Conservation (phyloP, 2,329 filamentous ascomycete genomes). For the Leptosphaerulina australis region DNA sequence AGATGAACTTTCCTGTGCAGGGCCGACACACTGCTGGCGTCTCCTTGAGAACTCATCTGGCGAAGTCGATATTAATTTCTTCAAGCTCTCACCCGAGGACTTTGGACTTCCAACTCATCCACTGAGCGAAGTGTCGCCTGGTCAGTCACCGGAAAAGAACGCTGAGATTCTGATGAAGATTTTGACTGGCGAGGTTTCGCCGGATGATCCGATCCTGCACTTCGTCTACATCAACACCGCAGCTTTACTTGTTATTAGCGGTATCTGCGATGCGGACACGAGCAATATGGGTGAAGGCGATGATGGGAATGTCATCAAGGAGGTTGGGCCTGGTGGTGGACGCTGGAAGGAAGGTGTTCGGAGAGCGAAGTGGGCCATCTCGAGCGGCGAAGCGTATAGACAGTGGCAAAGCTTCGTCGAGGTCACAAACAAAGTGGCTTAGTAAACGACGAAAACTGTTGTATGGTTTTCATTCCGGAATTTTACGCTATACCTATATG, state of each 20-base stretch:
- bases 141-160: constrained; percentile 85
- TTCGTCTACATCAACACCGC: constrained; percentile 96
- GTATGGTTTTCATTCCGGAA: no score
- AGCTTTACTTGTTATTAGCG: constrained; percentile 82
- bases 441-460: no score
- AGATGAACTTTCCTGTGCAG: constrained; percentile 93
- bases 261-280: constrained; percentile 81
- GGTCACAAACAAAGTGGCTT: constrained; percentile 66
- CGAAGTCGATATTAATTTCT: constrained; percentile 71
- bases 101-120: constrained; percentile 82
- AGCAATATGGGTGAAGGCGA: constrained; percentile 82
- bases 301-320: constrained; percentile 78
- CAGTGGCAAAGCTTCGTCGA: constrained; percentile 85
- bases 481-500: no score
- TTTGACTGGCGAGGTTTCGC: constrained; percentile 72
- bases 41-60: constrained; percentile 59
- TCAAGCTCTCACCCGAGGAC: constrained; percentile 79
- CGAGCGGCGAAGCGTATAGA: constrained; percentile 82
- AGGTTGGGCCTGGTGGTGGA: constrained; percentile 82
- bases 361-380: constrained; percentile 84
- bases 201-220: constrained; percentile 83
- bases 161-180: constrained; percentile 81
- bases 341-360: constrained; percentile 95
- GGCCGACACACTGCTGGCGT: constrained; percentile 87
- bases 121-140: constrained; percentile 77